Conservation (phyloP, 441 rosid species). For the Croton laevigatus region DNA sequence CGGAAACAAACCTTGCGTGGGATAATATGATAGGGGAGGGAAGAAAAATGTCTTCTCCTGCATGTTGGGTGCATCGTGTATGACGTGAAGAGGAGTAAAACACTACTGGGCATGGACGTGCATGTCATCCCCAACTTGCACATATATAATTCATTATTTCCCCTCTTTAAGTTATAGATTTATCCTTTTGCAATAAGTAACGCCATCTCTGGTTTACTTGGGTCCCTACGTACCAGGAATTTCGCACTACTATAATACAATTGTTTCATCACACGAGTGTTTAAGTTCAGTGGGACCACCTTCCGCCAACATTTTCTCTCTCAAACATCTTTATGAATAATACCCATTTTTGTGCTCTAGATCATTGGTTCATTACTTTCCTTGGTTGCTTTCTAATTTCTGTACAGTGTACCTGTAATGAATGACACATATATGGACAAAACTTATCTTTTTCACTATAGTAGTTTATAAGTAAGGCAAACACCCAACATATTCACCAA, state of each 20-base stretch:
- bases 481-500: background rate
- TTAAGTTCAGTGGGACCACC: slow-evolving; percentile 7
- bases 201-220: slow-evolving; percentile 10
- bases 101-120: background rate
- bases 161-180: background rate
- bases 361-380: slow-evolving; percentile 1
- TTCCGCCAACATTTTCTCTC: background rate
- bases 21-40: background rate
- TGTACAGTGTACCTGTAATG: slow-evolving; percentile 21
- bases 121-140: background rate
- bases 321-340: background rate
- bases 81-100: background rate
- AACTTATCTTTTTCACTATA: background rate
- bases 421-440: background rate
- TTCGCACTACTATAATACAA: background rate
- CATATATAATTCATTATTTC: background rate
- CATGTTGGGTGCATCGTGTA: background rate
- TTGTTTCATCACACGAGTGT: background rate
- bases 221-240: slow-evolving; percentile 4
- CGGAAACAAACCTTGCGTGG: background rate
- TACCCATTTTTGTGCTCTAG: background rate
- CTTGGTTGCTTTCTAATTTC: background rate
- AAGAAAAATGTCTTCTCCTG: background rate
- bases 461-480: slow-evolving; percentile 17
- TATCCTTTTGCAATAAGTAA: background rate